Evolutionary conservation across 352 stramenopile genomes (phyloP).

Genomic region (Phytophthora cryptogea): DNA sequence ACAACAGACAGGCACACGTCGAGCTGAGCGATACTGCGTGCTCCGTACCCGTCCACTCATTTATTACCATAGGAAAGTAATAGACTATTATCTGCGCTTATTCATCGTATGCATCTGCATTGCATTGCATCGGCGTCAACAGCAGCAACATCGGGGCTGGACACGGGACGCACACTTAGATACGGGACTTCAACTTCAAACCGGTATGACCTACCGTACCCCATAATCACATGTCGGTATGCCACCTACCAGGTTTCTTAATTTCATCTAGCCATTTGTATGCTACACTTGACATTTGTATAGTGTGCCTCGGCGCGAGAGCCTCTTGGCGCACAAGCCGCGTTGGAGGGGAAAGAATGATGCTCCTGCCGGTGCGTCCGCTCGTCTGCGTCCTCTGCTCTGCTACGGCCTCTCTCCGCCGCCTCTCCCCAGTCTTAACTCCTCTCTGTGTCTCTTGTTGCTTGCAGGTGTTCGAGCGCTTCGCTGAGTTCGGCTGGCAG

Average conservation of each 20-base stretch:
- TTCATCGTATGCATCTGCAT: constrained; percentile 10
- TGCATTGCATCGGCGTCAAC: background rate
- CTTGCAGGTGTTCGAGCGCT: constrained; percentile 71
- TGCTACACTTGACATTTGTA: constrained; percentile 12
- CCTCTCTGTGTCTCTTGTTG: background rate
- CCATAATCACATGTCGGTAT: background rate
- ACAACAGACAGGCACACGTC: constrained; percentile 19
- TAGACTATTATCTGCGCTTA: constrained; percentile 22
- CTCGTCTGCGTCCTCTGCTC: background rate
- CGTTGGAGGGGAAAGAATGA: constrained; percentile 43
- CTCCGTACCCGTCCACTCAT: constrained; percentile 2
- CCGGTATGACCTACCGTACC: background rate
- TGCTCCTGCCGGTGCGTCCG: constrained; percentile 45
- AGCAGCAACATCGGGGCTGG: background rate
- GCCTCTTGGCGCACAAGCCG: constrained; percentile 36
- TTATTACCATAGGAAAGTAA: constrained; percentile 41
- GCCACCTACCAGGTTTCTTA: background rate
- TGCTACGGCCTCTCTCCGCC: background rate
- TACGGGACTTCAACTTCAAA: background rate
- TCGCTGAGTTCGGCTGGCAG: constrained; percentile 79
- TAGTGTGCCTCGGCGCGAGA: background rate
- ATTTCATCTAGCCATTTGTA: constrained; percentile 30
- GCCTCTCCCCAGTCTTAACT: constrained; percentile 4
- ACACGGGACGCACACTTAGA: no score
- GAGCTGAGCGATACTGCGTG: constrained; percentile 7